A percentile compares a stretch with the other conserved stretches of the same genome.
These are phyloP conservation scores for Fusarium fujikuroi DNA, from an alignment of 2,329 filamentous ascomycete species.

Conservation along the genomic window DNA sequence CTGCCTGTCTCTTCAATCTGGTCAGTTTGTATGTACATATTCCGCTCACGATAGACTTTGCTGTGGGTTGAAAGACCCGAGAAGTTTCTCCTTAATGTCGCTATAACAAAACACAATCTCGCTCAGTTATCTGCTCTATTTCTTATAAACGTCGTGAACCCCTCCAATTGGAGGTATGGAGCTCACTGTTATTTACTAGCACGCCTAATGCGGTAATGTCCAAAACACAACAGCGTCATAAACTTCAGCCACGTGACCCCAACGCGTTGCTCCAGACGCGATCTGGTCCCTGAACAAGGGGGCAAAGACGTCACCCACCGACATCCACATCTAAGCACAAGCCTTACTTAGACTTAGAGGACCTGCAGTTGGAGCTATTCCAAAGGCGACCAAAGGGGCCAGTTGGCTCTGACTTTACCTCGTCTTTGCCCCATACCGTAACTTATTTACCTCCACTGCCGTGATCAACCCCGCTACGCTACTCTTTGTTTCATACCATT, in stretches of 20 bases:
- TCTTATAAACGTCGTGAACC: background rate
- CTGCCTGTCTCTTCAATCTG: background rate
- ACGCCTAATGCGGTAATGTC: slow-evolving; percentile 11
- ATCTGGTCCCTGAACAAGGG: slow-evolving; percentile 20
- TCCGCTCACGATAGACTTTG: background rate
- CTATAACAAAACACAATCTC: slow-evolving; percentile 1
- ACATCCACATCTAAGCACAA: slow-evolving; percentile 19
- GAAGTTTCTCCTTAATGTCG: background rate
- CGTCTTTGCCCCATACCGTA: slow-evolving; percentile 9
- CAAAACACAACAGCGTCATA: slow-evolving; percentile 29
- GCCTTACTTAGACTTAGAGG: background rate
- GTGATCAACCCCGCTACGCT: slow-evolving; percentile 14
- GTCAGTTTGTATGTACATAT: background rate
- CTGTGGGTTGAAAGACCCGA: background rate
- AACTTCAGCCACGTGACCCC: slow-evolving; percentile 20
- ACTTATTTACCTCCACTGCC: background rate
- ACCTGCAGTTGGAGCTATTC: slow-evolving; percentile 23
- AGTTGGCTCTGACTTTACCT: slow-evolving; percentile 22
- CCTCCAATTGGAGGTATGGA: background rate
- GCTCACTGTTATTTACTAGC: background rate
- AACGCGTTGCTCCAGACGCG: slow-evolving; percentile 36
- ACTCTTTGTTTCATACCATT: slow-evolving; percentile 14
- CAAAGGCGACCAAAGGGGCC: slow-evolving; percentile 31
- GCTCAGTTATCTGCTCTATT: background rate
- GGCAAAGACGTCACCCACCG: slow-evolving; percentile 34